A percentile compares a stretch with the other conserved stretches of the same genome.
Conservation (phyloP, 257 asterid genomes). For the Eucommia ulmoides region DNA sequence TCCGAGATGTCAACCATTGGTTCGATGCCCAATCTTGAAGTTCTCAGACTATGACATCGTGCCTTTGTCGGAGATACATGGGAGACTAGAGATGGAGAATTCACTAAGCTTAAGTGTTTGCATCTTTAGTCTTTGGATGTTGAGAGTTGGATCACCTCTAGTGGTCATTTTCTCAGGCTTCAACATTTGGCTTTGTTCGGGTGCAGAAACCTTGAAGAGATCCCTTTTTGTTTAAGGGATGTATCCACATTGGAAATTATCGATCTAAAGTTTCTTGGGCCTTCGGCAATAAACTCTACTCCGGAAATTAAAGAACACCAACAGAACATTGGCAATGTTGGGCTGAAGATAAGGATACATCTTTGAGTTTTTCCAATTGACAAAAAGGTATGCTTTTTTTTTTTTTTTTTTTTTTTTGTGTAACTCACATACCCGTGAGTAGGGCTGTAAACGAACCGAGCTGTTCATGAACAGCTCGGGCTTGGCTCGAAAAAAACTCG, state of each 20-base stretch:
- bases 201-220: constrained; percentile 3
- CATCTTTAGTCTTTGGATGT: constrained; percentile 1
- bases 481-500: no score
- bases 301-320: neutral
- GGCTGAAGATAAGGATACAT: constrained; percentile 6
- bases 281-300: constrained; percentile 1
- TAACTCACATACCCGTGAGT: no score
- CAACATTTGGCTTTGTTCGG: neutral
- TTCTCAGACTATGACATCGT: constrained; percentile 1
- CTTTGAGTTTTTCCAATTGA: no score
- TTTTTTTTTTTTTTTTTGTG: no score
- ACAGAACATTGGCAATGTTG: constrained; percentile 1
- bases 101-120: constrained; percentile 2
- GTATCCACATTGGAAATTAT: neutral
- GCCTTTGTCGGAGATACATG: neutral
- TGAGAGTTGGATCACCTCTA: constrained; percentile 1
- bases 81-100: constrained; percentile 2
- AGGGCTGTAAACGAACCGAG: no score
- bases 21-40: neutral
- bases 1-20: neutral
- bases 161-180: constrained; percentile 7
- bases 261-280: neutral
- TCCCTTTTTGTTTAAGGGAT: neutral
- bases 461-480: no score
- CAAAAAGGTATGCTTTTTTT: no score